phyloP scores from a whole-genome alignment of 2,329 filamentous ascomycete genomes.

The Aspergillus hiratsukae region DNA sequence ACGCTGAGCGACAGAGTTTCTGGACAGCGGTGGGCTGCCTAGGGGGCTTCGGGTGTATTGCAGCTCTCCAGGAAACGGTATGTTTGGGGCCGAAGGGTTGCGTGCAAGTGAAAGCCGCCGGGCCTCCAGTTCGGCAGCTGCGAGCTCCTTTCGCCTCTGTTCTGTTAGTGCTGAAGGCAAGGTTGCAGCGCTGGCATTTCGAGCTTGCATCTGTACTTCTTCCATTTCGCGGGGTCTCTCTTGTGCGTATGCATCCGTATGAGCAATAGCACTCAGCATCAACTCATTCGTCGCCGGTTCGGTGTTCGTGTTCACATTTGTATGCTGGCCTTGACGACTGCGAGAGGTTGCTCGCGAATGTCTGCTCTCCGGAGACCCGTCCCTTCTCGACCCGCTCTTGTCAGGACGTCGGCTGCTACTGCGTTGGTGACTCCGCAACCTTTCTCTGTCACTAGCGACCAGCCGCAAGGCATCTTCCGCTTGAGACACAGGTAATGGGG shows the following conservation, averaged over 20 bases:
- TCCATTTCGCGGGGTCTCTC: conserved; percentile 6
- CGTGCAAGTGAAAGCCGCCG: conserved; percentile 78
- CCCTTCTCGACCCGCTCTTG: conserved; percentile 41
- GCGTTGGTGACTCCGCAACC: conserved; percentile 46
- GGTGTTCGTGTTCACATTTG: conserved; percentile 8
- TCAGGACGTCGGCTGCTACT: conserved; percentile 49
- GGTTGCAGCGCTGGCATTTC: conserved; percentile 18
- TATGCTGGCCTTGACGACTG: conserved; percentile 30
- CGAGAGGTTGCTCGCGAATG: conserved; percentile 30
- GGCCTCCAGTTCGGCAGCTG: conserved; percentile 82
- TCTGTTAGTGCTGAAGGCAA: conserved; percentile 50
- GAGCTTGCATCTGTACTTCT: conserved; percentile 17
- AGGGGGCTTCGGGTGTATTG: conserved; percentile 38
- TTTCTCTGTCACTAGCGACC: conserved; percentile 42
- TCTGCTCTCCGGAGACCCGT: conserved; percentile 45
- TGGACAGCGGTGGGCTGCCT: conserved; percentile 41
- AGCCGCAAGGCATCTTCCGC: conserved; percentile 57
- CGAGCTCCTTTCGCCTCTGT: conserved; percentile 66
- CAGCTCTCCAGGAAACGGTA: conserved; percentile 65
- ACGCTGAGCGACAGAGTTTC: conserved; percentile 29
- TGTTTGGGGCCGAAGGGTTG: conserved; percentile 71
- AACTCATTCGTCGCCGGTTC: conserved; percentile 6
- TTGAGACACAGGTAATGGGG: conserved; percentile 69
- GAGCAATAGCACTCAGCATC: conserved; percentile 8
- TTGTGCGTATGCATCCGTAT: conserved; percentile 7